A percentile compares a stretch with the other conserved stretches of the same genome.
phyloP scores from a whole-genome alignment of 805 yeast genomes.

The Vanderwaltozyma tropicalis region DNA sequence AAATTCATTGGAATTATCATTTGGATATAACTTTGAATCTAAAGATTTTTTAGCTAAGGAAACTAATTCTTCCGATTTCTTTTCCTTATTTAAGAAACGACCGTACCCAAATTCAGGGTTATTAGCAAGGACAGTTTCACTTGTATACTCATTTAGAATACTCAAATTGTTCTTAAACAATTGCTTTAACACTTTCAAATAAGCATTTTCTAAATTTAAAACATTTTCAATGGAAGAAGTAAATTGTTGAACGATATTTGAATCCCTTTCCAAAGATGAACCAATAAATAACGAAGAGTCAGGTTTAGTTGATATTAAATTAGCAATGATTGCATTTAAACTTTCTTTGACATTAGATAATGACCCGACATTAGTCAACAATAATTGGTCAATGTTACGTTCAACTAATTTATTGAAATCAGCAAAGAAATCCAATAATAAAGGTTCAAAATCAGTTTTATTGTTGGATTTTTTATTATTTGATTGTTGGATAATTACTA shows the following conservation, averaged over 20 bases:
- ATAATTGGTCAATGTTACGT: slow-evolving; percentile 38
- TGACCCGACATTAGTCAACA: slow-evolving; percentile 41
- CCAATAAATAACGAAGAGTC: slow-evolving; percentile 58
- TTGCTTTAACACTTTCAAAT: slow-evolving; percentile 64
- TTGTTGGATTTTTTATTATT: slow-evolving; percentile 12
- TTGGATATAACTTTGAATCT: slow-evolving; percentile 33
- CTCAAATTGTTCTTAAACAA: slow-evolving; percentile 44
- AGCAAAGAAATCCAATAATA: slow-evolving; percentile 66
- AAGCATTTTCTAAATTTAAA: slow-evolving; percentile 57
- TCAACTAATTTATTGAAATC: slow-evolving; percentile 38
- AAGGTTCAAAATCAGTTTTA: slow-evolving; percentile 48
- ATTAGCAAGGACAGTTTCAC: slow-evolving; percentile 35
- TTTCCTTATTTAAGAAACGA: slow-evolving; percentile 47
- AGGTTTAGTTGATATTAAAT: slow-evolving; percentile 44
- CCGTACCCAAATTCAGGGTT: slow-evolving; percentile 89
- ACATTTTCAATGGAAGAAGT: slow-evolving; percentile 33
- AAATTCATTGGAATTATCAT: slow-evolving; percentile 37
- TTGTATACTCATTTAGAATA: slow-evolving; percentile 49
- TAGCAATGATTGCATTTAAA: slow-evolving; percentile 38
- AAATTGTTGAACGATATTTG: slow-evolving; percentile 1
- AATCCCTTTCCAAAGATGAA: slow-evolving; percentile 5
- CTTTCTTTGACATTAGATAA: slow-evolving; percentile 26
- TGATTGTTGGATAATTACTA: slow-evolving; percentile 61
- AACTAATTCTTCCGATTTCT: slow-evolving; percentile 38
- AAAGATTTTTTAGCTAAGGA: slow-evolving; percentile 37